These are phyloP conservation scores for Daldinia sp. DNA, from an alignment of 2,329 filamentous ascomycete species.

Conservation along the genomic window DNA sequence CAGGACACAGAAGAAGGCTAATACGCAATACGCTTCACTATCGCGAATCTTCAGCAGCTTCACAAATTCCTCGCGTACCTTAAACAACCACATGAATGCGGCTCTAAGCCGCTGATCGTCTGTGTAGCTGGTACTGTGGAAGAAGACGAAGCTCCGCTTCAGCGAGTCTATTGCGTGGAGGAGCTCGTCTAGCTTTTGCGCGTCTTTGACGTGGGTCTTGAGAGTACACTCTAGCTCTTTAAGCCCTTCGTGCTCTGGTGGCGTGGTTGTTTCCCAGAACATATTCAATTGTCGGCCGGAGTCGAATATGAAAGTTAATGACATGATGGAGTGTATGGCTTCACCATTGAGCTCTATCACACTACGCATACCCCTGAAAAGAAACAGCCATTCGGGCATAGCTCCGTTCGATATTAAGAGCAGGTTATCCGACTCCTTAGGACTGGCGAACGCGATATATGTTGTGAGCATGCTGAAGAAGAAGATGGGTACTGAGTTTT, in stretches of 20 bases:
- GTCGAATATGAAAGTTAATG: constrained; percentile 48
- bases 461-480: constrained; percentile 56
- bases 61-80: constrained; percentile 38
- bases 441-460: constrained; percentile 54
- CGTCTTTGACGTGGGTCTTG: constrained; percentile 29
- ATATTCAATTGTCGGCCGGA: constrained; percentile 43
- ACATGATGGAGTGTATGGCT: constrained; percentile 39
- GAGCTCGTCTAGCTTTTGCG: constrained; percentile 33
- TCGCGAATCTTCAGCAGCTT: constrained; percentile 42
- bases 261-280: constrained; percentile 31
- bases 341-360: constrained; percentile 50
- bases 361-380: constrained; percentile 54
- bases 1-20: constrained; percentile 50
- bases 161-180: constrained; percentile 35
- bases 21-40: constrained; percentile 44
- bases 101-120: constrained; percentile 43
- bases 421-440: constrained; percentile 52
- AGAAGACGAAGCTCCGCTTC: constrained; percentile 42
- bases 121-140: constrained; percentile 20
- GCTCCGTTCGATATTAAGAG: constrained; percentile 52
- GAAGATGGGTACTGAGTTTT: constrained; percentile 54
- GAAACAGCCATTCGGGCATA: constrained; percentile 54
- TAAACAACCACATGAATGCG: constrained; percentile 46
- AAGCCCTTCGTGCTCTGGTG: constrained; percentile 43
- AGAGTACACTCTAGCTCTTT: constrained; percentile 42